Percentiles rank a stretch among this genome's conserved stretches.
Evolutionary conservation across 306 rosid species (phyloP).

Genomic region (Styphnolobium japonicum): DNA sequence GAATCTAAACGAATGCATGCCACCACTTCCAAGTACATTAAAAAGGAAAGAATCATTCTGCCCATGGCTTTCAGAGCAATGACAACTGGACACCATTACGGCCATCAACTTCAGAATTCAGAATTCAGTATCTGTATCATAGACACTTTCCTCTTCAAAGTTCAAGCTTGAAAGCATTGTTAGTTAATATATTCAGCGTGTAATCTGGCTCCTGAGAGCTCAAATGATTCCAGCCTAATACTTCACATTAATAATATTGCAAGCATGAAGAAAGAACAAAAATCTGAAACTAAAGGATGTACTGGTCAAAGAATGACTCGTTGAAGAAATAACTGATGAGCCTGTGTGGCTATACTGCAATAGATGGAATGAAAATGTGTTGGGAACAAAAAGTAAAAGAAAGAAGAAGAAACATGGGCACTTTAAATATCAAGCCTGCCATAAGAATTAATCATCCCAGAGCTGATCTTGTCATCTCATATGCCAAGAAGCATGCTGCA

Average conservation of each 20-base stretch:
- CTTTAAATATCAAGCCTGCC: not conserved
- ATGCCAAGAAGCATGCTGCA: constrained; percentile 97
- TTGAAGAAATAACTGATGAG: not conserved
- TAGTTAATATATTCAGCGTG: not conserved
- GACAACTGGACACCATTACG: not conserved
- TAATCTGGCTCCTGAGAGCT: not conserved
- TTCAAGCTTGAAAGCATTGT: not conserved
- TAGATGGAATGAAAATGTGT: not conserved
- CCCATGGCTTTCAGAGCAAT: not conserved
- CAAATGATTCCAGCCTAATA: not conserved
- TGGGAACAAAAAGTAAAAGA: not conserved
- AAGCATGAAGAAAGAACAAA: not conserved
- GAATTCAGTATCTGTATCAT: not conserved
- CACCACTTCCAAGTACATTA: not conserved
- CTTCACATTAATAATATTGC: not conserved
- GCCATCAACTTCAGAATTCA: not conserved
- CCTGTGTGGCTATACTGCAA: constrained; percentile 14
- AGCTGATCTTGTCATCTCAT: constrained; percentile 85
- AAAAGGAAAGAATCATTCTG: not conserved
- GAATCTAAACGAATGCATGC: not conserved
- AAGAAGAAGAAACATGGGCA: not conserved
- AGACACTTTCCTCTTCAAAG: not conserved
- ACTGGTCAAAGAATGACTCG: constrained; percentile 28
- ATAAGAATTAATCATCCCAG: constrained; percentile 46
- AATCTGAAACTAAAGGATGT: not conserved